Evolutionary conservation across 192 early-diverging fungal genomes (phyloP).

Genomic region (Glomus cerebriforme): DNA sequence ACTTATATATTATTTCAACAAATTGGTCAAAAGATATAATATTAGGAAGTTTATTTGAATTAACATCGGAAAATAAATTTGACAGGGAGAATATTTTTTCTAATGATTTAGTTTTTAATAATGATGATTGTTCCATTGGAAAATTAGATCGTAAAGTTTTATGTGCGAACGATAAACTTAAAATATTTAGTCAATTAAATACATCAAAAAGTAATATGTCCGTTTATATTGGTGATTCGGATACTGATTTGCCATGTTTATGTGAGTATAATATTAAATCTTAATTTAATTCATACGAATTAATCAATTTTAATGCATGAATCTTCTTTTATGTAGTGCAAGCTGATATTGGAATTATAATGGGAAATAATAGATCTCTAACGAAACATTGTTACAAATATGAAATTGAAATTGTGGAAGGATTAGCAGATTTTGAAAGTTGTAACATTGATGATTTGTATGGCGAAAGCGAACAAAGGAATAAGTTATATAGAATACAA

Average conservation of each 20-base stretch:
- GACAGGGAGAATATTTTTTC: constrained; percentile 1
- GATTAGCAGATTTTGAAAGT: not conserved
- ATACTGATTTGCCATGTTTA: constrained; percentile 33
- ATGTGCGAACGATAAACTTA: constrained; percentile 19
- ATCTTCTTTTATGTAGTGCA: constrained; percentile 2
- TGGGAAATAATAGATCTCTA: constrained; percentile 28
- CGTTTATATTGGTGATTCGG: constrained; percentile 31
- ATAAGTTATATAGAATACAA: constrained; percentile 20
- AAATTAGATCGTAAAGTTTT: constrained; percentile 16
- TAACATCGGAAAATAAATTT: not conserved
- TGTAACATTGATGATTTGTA: not conserved
- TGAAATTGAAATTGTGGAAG: constrained; percentile 27
- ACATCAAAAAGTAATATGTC: constrained; percentile 2
- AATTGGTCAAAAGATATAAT: constrained; percentile 31
- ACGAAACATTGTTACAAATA: constrained; percentile 20
- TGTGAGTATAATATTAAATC: constrained; percentile 17
- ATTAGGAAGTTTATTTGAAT: constrained; percentile 23
- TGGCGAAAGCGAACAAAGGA: not conserved
- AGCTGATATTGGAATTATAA: constrained; percentile 30
- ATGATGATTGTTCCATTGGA: constrained; percentile 12
- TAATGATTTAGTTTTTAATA: constrained; percentile 21
- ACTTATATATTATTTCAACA: constrained; percentile 25
- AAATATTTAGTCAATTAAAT: constrained; percentile 23
- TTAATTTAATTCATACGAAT: not conserved
- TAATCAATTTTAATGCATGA: not conserved